Conservation (phyloP, 2,329 filamentous ascomycete species). For the Botrytis byssoidea region DNA sequence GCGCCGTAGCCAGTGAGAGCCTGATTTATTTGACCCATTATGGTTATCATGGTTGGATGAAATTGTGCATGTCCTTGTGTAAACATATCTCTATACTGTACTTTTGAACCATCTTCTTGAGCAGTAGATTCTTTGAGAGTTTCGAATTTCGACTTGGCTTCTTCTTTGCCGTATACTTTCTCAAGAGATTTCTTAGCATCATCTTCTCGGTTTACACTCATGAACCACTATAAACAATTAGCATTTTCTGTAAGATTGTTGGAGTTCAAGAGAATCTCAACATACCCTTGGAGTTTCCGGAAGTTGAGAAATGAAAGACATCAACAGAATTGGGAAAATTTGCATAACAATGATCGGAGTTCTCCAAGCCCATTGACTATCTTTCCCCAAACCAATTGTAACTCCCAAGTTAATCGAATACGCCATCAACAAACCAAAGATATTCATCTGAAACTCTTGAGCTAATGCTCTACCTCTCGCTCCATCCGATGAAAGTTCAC, state of each 20-base stretch:
- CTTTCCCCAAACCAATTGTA: slow-evolving; percentile 53
- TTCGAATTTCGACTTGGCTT: slow-evolving; percentile 49
- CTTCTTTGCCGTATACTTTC: slow-evolving; percentile 50
- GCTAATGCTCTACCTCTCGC: slow-evolving; percentile 57
- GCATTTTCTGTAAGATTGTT: not conserved
- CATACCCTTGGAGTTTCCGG: slow-evolving; percentile 53
- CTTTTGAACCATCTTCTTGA: slow-evolving; percentile 45
- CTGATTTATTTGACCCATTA: slow-evolving; percentile 64
- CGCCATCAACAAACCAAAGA: slow-evolving; percentile 60
- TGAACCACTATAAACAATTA: slow-evolving; percentile 45
- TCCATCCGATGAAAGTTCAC: slow-evolving; percentile 56
- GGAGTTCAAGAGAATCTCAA: not conserved
- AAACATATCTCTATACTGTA: slow-evolving; percentile 58
- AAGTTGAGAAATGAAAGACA: slow-evolving; percentile 51
- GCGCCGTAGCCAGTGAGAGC: slow-evolving; percentile 58
- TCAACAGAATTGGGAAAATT: slow-evolving; percentile 53
- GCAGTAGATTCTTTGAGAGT: slow-evolving; percentile 51
- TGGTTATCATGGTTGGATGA: slow-evolving; percentile 58
- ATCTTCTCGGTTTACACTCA: slow-evolving; percentile 50
- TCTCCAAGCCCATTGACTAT: slow-evolving; percentile 60
- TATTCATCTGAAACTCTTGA: slow-evolving; percentile 64
- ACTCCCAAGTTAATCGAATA: slow-evolving; percentile 58
- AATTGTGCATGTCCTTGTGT: slow-evolving; percentile 54
- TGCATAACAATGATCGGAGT: slow-evolving; percentile 62
- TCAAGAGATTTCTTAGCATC: slow-evolving; percentile 51